Percentiles rank a stretch among this genome's conserved stretches.
Conservation (phyloP, 1,284 basidiomycete species). For the Moesziomyces aphidis region DNA sequence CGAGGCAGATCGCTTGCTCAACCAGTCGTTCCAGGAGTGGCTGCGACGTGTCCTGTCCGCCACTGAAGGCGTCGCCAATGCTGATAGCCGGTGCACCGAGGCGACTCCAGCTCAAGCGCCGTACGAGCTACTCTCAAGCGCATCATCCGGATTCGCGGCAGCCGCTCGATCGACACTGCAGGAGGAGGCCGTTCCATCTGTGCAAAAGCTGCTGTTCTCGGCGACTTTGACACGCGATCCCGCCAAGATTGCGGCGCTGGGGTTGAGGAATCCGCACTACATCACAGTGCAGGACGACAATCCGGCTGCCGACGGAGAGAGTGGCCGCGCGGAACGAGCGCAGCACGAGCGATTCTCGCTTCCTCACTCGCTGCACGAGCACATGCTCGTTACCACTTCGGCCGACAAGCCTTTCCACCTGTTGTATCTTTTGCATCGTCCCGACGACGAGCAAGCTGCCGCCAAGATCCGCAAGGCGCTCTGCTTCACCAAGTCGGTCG, state of each 20-base stretch:
- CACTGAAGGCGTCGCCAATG: slow-evolving; percentile 17
- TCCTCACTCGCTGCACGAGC: slow-evolving; percentile 66
- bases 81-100: neutral
- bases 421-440: slow-evolving; percentile 81
- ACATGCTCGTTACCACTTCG: slow-evolving; percentile 84
- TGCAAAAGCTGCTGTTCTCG: slow-evolving; percentile 96
- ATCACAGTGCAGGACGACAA: slow-evolving; percentile 77
- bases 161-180: slow-evolving; percentile 25
- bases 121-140: slow-evolving; percentile 16
- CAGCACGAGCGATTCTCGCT: slow-evolving; percentile 61
- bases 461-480: slow-evolving; percentile 76
- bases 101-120: slow-evolving; percentile 15
- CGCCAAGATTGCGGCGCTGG: slow-evolving; percentile 85
- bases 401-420: slow-evolving; percentile 88
- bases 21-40: slow-evolving; percentile 97
- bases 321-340: slow-evolving; percentile 6
- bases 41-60: slow-evolving; percentile 52
- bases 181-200: slow-evolving; percentile 67
- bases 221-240: slow-evolving; percentile 96
- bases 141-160: slow-evolving; percentile 15
- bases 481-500: slow-evolving; percentile 95
- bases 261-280: slow-evolving; percentile 84
- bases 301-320: slow-evolving; percentile 54
- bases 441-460: slow-evolving; percentile 14
- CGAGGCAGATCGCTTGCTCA: slow-evolving; percentile 93